Conservation (phyloP, 192 early-diverging fungal genomes). For the Dispira simplex region DNA sequence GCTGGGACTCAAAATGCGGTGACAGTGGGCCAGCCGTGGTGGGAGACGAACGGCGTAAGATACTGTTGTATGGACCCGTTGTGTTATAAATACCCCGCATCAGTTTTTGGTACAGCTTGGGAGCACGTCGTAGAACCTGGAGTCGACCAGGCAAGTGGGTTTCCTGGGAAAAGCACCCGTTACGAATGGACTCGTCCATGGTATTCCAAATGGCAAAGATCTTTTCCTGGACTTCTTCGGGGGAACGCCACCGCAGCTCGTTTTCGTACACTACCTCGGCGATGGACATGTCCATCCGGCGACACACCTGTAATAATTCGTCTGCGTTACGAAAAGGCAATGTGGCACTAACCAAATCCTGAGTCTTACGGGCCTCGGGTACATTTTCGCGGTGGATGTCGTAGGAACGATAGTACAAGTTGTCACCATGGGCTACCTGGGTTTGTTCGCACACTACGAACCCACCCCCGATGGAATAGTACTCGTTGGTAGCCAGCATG, state of each 20-base stretch:
- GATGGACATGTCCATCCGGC: slow-evolving; percentile 71
- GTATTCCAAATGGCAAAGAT: slow-evolving; percentile 76
- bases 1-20: slow-evolving; percentile 4
- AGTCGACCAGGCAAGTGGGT: slow-evolving; percentile 65
- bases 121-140: slow-evolving; percentile 70
- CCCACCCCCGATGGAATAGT: slow-evolving; percentile 90
- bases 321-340: slow-evolving; percentile 72
- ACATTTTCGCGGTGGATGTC: slow-evolving; percentile 20
- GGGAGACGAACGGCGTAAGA: neutral
- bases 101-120: slow-evolving; percentile 71
- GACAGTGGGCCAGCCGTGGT: slow-evolving; percentile 5
- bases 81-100: slow-evolving; percentile 51
- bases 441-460: slow-evolving; percentile 91
- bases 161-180: slow-evolving; percentile 47
- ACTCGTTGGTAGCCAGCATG: slow-evolving; percentile 86
- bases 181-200: slow-evolving; percentile 77
- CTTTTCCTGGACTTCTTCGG: slow-evolving; percentile 60
- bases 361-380: slow-evolving; percentile 37
- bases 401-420: slow-evolving; percentile 38
- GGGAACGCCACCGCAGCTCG: slow-evolving; percentile 78
- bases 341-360: slow-evolving; percentile 58
- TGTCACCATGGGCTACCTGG: slow-evolving; percentile 56
- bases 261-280: slow-evolving; percentile 93
- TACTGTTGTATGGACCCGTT: slow-evolving; percentile 4
- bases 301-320: slow-evolving; percentile 66